Evolutionary conservation across 345 rosid species (phyloP).

Genomic region (Laguncularia racemosa): DNA sequence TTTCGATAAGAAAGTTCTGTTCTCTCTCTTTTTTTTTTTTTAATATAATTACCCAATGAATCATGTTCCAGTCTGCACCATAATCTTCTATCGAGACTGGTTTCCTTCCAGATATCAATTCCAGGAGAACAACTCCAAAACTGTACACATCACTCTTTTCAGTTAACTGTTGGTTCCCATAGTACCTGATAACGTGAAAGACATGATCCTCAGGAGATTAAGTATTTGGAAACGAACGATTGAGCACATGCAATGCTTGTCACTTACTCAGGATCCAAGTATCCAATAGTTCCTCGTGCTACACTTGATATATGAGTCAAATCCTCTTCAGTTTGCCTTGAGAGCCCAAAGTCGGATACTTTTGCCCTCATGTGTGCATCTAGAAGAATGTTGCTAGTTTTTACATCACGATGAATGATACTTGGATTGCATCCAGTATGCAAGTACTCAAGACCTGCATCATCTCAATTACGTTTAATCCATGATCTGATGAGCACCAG

Average conservation of each 20-base stretch:
- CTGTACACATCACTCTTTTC: slow-evolving; percentile 97
- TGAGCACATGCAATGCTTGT: slow-evolving; percentile 1
- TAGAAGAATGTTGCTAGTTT: slow-evolving; percentile 87
- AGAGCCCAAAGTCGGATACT: slow-evolving; percentile 97
- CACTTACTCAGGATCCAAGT: slow-evolving; percentile 93
- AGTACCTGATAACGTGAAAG: slow-evolving; percentile 44
- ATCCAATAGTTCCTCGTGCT: slow-evolving; percentile 93
- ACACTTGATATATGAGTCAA: slow-evolving; percentile 84
- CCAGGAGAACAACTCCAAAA: slow-evolving; percentile 95
- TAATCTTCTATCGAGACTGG: slow-evolving; percentile 82
- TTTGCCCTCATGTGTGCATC: slow-evolving; percentile 94
- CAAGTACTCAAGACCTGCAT: slow-evolving; percentile 93
- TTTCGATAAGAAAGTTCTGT: neutral
- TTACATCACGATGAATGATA: slow-evolving; percentile 94
- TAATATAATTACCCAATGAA: slow-evolving; percentile 72
- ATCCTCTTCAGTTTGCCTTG: slow-evolving; percentile 91
- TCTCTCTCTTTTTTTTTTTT: no score
- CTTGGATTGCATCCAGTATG: slow-evolving; percentile 94
- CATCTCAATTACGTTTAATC: slow-evolving; percentile 27
- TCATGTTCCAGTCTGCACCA: slow-evolving; percentile 77
- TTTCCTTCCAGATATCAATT: slow-evolving; percentile 81
- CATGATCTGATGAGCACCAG: neutral
- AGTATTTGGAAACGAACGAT: no score
- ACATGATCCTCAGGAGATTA: neutral
- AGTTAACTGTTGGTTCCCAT: slow-evolving; percentile 83